These are phyloP conservation scores for Aspergillus sp. DNA, from an alignment of 2,329 filamentous ascomycete genomes.

Conservation along the genomic window DNA sequence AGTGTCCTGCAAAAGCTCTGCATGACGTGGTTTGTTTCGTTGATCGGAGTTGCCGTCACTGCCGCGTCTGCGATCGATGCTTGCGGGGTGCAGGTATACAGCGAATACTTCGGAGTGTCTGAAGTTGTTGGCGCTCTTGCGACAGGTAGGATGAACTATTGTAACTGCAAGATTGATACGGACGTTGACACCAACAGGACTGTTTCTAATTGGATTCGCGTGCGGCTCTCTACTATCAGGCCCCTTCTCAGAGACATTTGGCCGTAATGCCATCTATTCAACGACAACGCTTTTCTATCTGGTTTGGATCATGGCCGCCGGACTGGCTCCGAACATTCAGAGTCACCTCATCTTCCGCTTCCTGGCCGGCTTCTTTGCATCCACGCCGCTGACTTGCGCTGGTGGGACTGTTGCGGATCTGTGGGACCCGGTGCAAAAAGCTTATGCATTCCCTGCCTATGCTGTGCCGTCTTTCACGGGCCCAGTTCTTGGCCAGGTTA, in stretches of 20 bases:
- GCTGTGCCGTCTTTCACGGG: constrained; percentile 46
- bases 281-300: constrained; percentile 47
- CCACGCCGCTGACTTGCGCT: constrained; percentile 46
- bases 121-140: constrained; percentile 53
- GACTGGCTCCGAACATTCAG: constrained; percentile 48
- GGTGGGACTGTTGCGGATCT: constrained; percentile 49
- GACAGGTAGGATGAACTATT: constrained; percentile 20
- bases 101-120: constrained; percentile 47
- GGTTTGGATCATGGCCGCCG: constrained; percentile 51
- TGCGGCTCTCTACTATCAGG: constrained; percentile 49
- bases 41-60: constrained; percentile 53
- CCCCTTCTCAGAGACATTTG: constrained; percentile 50
- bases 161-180: too few relatives aligned
- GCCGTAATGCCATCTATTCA: constrained; percentile 52
- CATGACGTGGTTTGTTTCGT: constrained; percentile 45
- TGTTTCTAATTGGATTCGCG: constrained; percentile 47
- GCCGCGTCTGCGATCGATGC: constrained; percentile 52
- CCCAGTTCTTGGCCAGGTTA: constrained; percentile 22
- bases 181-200: background rate
- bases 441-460: constrained; percentile 52
- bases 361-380: constrained; percentile 50
- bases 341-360: constrained; percentile 52
- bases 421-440: constrained; percentile 47
- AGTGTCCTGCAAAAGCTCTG: constrained; percentile 30
- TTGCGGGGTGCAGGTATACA: constrained; percentile 43